Percentiles rank a stretch among this genome's conserved stretches.
These are phyloP conservation scores for Rubus parviflorus DNA, from an alignment of 306 rosid genomes.

Conservation along the genomic window DNA sequence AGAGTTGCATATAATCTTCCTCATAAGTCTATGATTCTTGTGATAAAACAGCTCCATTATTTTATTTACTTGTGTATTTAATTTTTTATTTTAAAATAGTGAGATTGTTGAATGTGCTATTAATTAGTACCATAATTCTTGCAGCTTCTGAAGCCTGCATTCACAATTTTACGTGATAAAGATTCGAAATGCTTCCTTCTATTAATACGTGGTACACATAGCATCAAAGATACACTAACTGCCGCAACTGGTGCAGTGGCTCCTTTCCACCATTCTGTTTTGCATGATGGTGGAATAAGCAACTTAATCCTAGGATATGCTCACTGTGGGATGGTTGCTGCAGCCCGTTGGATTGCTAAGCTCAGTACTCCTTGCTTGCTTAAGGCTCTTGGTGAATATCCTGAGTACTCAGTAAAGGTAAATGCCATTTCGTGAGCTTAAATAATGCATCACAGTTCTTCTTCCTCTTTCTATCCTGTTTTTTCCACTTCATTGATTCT, in stretches of 20 bases:
- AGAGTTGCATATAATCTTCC: not conserved
- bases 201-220: slow-evolving; percentile 94
- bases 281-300: slow-evolving; percentile 94
- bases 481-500: not conserved
- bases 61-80: not conserved
- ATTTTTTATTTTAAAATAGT: not conserved
- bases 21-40: not conserved
- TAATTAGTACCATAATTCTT: slow-evolving; percentile 26
- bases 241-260: slow-evolving; percentile 96
- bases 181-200: slow-evolving; percentile 82
- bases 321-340: slow-evolving; percentile 99
- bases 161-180: slow-evolving; percentile 74
- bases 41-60: slow-evolving; percentile 10
- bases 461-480: not conserved
- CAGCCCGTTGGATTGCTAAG: slow-evolving; percentile 99
- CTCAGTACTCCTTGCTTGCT: slow-evolving; percentile 79
- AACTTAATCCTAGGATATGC: slow-evolving; percentile 95
- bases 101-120: slow-evolving; percentile 18
- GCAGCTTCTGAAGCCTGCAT: slow-evolving; percentile 97
- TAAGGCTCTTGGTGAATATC: slow-evolving; percentile 72
- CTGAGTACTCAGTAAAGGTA: slow-evolving; percentile 82
- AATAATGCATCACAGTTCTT: not conserved
- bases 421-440: not conserved
- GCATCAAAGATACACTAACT: slow-evolving; percentile 95
- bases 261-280: slow-evolving; percentile 91